Evolutionary conservation across 2,329 filamentous ascomycete genomes (phyloP), one percentile per base, ranked within the genome.

Genomic region (Hypoxylon sp.): DNA sequence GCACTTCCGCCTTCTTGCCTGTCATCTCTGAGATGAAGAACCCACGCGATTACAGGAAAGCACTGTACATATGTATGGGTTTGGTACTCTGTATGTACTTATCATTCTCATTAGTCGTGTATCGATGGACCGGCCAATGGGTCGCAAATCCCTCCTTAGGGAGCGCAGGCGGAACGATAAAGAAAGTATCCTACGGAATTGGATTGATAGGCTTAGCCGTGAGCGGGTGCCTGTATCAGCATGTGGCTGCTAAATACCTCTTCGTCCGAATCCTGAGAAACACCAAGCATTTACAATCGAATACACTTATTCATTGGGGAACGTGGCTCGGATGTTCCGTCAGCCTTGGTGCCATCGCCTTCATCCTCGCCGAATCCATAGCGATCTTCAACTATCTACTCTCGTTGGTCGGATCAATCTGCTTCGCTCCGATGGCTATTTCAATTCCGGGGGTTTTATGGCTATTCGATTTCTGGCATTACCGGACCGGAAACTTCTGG

Each of bases 11-110:
- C 1, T 91, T 90, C 73, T 78, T 91, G 1, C 87, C 88, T 3
- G 86, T 91, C 63, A 90, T 91, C 58, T 86, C 85, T 0, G 89
- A 91, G 78, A 91, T 91, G 88, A 81, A 80, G 45, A 81, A 83
- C 30, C 88, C 89, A 0, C 81, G 80, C 19, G 86, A 90, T 70
- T 91, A 86, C 76, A 83, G 82, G 65, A 90, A 89, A 75, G 84
- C 89, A 0, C 80, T 90, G 0, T 89, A 84, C 72, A 76, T 84
- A 13, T 88, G 85, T 76, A 89, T 89, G 87, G 80, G 77, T 14
- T 76, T 90, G 56, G 86, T 89, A 3, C 85, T 84, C 0, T 81
- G 83, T 0, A 84, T 84, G 0, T 90, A 90, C 72, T 80, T 89
- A 10, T 82, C 83, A 32, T 88, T 90, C 74, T 83, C 82, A 45